Percentiles rank a stretch among this genome's conserved stretches.
These are phyloP conservation scores for Brassica balearica DNA, from an alignment of 441 rosid genomes.

Conservation along the genomic window DNA sequence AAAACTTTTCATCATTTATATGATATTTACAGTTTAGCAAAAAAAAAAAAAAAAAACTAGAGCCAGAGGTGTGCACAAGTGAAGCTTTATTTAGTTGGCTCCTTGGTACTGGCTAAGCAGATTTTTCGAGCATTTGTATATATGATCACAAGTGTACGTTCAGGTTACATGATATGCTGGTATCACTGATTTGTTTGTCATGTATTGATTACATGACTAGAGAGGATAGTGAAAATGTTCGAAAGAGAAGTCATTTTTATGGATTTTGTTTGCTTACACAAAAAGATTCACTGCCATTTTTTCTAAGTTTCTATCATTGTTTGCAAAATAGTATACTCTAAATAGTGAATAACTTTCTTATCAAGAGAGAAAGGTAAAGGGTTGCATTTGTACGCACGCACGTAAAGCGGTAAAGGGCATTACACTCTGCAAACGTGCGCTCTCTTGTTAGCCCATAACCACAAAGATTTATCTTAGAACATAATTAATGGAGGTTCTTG, in stretches of 20 bases:
- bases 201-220: not conserved
- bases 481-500: no score
- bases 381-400: conserved; percentile 36
- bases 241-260: not conserved
- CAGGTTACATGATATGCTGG: not conserved
- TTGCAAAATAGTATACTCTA: not conserved
- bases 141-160: not conserved
- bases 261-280: not conserved
- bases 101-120: not conserved
- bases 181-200: conserved; percentile 3
- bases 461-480: not conserved
- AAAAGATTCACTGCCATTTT: not conserved
- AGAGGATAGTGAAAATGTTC: not conserved
- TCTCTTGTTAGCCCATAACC: not conserved
- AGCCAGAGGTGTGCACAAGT: not conserved
- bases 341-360: conserved; percentile 4
- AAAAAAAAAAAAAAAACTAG: not conserved
- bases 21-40: no score
- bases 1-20: no score
- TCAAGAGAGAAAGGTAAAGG: conserved; percentile 28
- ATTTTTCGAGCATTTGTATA: not conserved
- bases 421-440: conserved; percentile 5
- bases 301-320: not conserved
- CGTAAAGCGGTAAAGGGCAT: not conserved
- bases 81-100: conserved; percentile 15